Evolutionary conservation across 805 yeast species (phyloP), one percentile per base, ranked within the genome.

Genomic region (Grigorovia jiainica): DNA sequence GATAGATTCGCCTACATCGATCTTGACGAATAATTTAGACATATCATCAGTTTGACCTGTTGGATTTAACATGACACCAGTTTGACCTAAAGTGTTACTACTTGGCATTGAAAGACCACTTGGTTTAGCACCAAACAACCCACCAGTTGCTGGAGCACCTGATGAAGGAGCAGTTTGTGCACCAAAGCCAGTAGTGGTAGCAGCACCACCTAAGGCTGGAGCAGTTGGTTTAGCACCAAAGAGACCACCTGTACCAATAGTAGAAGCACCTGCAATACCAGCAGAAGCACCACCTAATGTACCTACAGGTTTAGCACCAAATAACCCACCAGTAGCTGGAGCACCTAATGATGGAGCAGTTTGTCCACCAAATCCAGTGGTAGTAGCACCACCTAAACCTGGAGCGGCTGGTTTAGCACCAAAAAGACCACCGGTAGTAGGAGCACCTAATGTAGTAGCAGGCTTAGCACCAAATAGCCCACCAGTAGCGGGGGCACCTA

Each of bases 1-100:
- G 20, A 70, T 64, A 13, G 66, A 56, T 23, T 54, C 51, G 8
- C 64, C 65, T n/a, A 63, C 54, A 25, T 60, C 58, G 34, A 55
- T 53, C 34, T 57, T 60, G 3, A 61, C 47, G 52, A 85, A 87
- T 42, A 87, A 66, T 5, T 87, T 82, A 50, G 79, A 79, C 44
- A 69, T 70, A 44, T 65, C 52, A 32, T 71, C 64, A 36, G 64
- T 46, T 53, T 57, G 41, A 49, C 51, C 41, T 45, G 52, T 18
- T 60, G 61, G 31, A 27, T 27, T 27, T 10, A 5, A 13, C 11
- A 27, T 27, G n/a, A 10, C 15, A 8, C 16, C n/a, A 3, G 31
- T 10, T 27, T 27, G 31, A 27, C 31, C 31, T 13, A 27, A 27
- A 11, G 31, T 6, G 15, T n/a, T n/a, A n/a, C 52, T 61, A 19